phyloP scores from a whole-genome alignment of 345 rosid genomes.

The Salix suchowensis region DNA sequence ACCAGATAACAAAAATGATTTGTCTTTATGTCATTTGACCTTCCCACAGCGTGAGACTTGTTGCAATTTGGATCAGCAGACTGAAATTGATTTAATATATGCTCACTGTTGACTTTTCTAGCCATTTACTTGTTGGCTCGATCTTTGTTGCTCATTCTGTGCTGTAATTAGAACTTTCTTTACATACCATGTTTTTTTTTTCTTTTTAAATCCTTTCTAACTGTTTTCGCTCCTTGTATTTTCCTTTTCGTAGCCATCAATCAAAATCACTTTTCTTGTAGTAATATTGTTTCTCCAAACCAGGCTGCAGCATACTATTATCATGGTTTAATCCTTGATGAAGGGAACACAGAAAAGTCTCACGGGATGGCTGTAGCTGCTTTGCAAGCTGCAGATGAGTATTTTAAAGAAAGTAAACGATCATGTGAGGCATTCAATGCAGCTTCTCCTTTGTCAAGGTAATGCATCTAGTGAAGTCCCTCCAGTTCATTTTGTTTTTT shows the following conservation, averaged over 20 bases:
- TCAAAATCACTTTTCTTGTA: neutral
- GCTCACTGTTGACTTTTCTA: neutral
- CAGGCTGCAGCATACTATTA: constrained; percentile 99
- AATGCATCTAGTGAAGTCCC: constrained; percentile 11
- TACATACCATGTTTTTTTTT: neutral
- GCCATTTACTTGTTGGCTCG: neutral
- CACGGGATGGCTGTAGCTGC: constrained; percentile 98
- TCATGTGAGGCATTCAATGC: constrained; percentile 71
- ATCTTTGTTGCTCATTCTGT: neutral
- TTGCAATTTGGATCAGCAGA: neutral
- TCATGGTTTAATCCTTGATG: constrained; percentile 96
- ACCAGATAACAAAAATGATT: neutral
- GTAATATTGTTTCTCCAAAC: constrained; percentile 1
- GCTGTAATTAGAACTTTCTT: neutral
- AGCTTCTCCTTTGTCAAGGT: constrained; percentile 81
- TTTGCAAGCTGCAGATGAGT: constrained; percentile 91
- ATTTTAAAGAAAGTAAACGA: constrained; percentile 76
- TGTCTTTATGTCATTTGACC: neutral
- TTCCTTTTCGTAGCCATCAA: neutral
- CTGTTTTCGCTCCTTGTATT: neutral
- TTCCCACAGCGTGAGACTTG: neutral
- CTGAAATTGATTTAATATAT: neutral
- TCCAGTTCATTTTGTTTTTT: neutral
- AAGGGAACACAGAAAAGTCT: constrained; percentile 92
- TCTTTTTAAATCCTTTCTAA: neutral